Base-by-base conservation (phyloP, 2,329 filamentous ascomycete species). In the Conoideocrella luteorostrata region DNA sequence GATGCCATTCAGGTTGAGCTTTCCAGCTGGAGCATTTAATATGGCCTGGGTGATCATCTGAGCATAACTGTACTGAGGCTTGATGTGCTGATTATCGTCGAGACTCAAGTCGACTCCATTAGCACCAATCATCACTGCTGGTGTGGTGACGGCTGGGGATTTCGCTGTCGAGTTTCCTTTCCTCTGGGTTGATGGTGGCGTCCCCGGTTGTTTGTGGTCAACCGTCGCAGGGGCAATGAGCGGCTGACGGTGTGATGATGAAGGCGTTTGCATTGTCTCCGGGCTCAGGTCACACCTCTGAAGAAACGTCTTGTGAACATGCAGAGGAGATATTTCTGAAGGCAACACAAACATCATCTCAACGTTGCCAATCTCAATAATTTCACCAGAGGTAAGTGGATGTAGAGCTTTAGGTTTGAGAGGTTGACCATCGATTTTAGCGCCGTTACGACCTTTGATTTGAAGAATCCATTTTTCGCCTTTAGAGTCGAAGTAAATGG, bases 311-410 rank as follows among this genome's bases (percentile, higher is more conserved):
- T 75, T 75, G 57, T 86, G 78, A 47, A 94, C 82, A 37, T 77
- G 72, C 21, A 89, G 73, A 20, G 79, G 77, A 44, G 70, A 72
- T 36, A 79, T 72, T 52, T 86, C 83, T 20, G 80, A 80, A 1
- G 93, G 91, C n/a, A 95, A 78, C 38, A 96, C 88, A 64, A 98
- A 98, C 74, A 97, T 91, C 93, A 98, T 98, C 69, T 98, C 91
- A 1, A 93, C 86, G 42, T 87, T 87, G 55, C 85, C 86, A 58
- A 97, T 87, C 58, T 95, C 89, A 46, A 98, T 83, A 34, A 97
- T 88, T 60, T 91, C 84, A 46, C 93, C 93, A 56, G 90, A 95
- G 33, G 80, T 79, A 21, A 98, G 74, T 23, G 78, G 69, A 26
- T 80, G 76, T 28, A 79, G 74, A 30, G 75, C 69, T 11, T 84